Base-by-base conservation (phyloP, 345 rosid species). In the Microthlaspi erraticum region DNA sequence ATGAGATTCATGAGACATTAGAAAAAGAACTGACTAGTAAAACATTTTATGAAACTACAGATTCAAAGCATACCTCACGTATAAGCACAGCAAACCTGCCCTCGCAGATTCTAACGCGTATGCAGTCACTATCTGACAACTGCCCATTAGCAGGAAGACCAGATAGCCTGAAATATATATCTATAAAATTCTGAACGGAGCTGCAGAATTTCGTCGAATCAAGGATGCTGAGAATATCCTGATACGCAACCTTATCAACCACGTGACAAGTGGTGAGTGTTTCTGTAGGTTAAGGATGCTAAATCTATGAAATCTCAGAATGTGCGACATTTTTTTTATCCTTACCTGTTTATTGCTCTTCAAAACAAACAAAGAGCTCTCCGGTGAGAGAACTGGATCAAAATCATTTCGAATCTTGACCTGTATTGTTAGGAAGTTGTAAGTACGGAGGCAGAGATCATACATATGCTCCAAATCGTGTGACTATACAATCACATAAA, bases 301-400 rank as follows among this genome's bases (percentile, higher is more conserved):
- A 42, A 3, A 60, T 58, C 18, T 8, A 59, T 59, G 12, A 54
- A 45, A 55, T 46, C 32, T 36, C 60, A 26, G 42, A 32, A 20
- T 49, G 29, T 23, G 62, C 42, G 10, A 32, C 38, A 38, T 41
- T 1, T 41, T 1, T 41, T 8, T 23, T 18, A 33, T 66, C 17
- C 87, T 79, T 88, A 90, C 99, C 76, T 87, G 93, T 75, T 90
- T 92, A 79, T 88, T 83, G 77, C 98, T 89, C 91, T 95, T 95
- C 78, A 95, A 79, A 67, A 95, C 90, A 74, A 95, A 95, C 81
- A 92, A 80, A 60, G 99, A 95, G 79, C 99, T 95, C 88, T 95
- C 97, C 1, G 99, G 99, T 48, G 99, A 95, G 73, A 95, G 96
- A 62, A 92, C 98, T 13, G 99, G 99, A 77, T 95, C 99, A 83